Evolutionary conservation across 305 asterid genomes (phyloP).

Genomic region (Fraxinus floribunda): DNA sequence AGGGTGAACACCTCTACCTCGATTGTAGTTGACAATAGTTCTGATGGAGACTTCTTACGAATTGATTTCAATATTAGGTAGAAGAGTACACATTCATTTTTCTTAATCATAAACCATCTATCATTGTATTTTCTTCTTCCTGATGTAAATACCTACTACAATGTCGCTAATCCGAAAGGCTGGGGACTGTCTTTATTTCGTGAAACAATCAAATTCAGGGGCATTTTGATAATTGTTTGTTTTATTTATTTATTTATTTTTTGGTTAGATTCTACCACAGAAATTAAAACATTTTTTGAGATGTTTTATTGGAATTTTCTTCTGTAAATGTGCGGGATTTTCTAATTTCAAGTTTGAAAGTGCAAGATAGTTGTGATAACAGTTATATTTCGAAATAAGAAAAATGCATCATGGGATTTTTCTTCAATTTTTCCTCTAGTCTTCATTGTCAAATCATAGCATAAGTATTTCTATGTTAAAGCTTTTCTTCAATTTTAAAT

Average conservation of each 20-base stretch:
- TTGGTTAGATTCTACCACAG: neutral
- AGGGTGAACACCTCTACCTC: slow-evolving; percentile 65
- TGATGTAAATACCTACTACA: neutral
- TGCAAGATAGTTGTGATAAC: neutral
- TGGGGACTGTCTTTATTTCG: neutral
- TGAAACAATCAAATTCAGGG: neutral
- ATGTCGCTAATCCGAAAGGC: neutral
- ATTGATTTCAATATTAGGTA: slow-evolving; percentile 90
- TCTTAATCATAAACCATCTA: neutral
- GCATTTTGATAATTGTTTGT: neutral
- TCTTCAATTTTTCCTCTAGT: neutral
- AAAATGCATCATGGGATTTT: neutral
- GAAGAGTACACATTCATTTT: neutral
- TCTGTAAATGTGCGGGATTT: neutral
- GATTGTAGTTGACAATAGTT: slow-evolving; percentile 73
- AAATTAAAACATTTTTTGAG: neutral
- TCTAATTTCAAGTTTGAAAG: neutral
- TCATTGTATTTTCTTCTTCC: neutral
- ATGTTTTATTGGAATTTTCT: neutral
- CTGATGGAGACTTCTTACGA: slow-evolving; percentile 80
- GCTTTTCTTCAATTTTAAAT: neutral
- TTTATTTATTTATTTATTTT: neutral
- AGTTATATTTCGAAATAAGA: neutral
- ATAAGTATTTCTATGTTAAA: neutral
- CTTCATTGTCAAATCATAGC: neutral